A percentile compares a stretch with the other conserved stretches of the same genome.
Evolutionary conservation across 345 rosid genomes (phyloP).

Genomic region (Microthlaspi erraticum): DNA sequence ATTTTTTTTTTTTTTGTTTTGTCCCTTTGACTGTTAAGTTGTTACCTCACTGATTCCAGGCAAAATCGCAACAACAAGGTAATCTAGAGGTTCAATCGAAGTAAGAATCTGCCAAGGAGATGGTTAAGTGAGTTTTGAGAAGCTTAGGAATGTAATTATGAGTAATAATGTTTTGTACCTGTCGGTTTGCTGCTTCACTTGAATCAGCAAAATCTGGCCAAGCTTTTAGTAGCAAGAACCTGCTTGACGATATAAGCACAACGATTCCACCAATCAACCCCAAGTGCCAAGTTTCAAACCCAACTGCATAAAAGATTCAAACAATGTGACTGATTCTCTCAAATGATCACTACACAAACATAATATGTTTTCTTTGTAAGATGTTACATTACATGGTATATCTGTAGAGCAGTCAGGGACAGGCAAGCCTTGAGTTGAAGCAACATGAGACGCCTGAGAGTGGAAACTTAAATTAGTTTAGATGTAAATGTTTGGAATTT

Average conservation of each 20-base stretch:
- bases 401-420: conserved; percentile 67
- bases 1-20: neutral
- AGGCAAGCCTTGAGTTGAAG: conserved; percentile 70
- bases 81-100: conserved; percentile 83
- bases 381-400: conserved; percentile 63
- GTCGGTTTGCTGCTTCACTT: conserved; percentile 78
- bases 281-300: conserved; percentile 83
- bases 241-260: conserved; percentile 67
- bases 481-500: neutral
- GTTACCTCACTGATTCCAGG: conserved; percentile 89
- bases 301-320: conserved; percentile 56
- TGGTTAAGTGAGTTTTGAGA: conserved; percentile 2
- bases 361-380: neutral
- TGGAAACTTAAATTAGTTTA: conserved; percentile 12
- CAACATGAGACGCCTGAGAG: conserved; percentile 79
- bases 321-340: neutral
- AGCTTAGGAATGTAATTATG: conserved; percentile 3
- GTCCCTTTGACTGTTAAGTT: neutral
- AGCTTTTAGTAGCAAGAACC: conserved; percentile 65
- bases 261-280: conserved; percentile 71
- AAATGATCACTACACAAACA: neutral
- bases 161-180: conserved; percentile 48
- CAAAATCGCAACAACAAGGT: conserved; percentile 69
- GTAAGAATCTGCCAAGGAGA: conserved; percentile 66
- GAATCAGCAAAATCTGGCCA: conserved; percentile 93